These are phyloP conservation scores for Pythium volutum DNA, from an alignment of 352 stramenopile species.

Conservation along the genomic window DNA sequence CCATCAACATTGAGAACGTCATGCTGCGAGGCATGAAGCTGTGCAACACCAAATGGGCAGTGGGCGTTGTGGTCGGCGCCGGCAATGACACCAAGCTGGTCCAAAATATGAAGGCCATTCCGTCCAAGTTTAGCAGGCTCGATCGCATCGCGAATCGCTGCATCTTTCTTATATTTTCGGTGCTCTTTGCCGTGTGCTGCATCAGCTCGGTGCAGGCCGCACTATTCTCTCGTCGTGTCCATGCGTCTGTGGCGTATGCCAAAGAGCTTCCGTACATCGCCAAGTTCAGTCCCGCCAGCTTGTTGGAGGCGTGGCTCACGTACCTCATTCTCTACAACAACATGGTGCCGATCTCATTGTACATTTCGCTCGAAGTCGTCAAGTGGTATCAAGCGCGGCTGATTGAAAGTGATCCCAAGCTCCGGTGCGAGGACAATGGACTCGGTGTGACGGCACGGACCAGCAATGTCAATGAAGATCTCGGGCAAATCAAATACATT, in stretches of 20 bases:
- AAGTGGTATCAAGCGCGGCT: constrained; percentile 94
- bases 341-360: constrained; percentile 96
- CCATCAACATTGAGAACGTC: constrained; percentile 79
- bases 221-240: constrained; percentile 40
- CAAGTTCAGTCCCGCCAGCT: constrained; percentile 32
- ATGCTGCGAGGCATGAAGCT: constrained; percentile 79
- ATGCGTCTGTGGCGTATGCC: constrained; percentile 22
- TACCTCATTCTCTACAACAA: constrained; percentile 89
- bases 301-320: constrained; percentile 70
- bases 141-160: constrained; percentile 78
- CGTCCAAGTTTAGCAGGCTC: constrained; percentile 83
- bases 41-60: constrained; percentile 79
- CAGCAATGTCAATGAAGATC: constrained; percentile 93
- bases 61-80: constrained; percentile 74
- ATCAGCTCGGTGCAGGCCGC: constrained; percentile 64
- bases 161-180: constrained; percentile 80
- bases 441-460: constrained; percentile 84
- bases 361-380: constrained; percentile 96
- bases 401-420: constrained; percentile 85
- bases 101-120: constrained; percentile 84
- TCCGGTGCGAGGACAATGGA: constrained; percentile 48
- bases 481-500: constrained; percentile 98
- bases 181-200: constrained; percentile 68
- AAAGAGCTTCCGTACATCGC: constrained; percentile 32
- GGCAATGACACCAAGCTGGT: constrained; percentile 82